phyloP scores from a whole-genome alignment of 495 filamentous ascomycete genomes.

The Aspergillus ellipticus region DNA sequence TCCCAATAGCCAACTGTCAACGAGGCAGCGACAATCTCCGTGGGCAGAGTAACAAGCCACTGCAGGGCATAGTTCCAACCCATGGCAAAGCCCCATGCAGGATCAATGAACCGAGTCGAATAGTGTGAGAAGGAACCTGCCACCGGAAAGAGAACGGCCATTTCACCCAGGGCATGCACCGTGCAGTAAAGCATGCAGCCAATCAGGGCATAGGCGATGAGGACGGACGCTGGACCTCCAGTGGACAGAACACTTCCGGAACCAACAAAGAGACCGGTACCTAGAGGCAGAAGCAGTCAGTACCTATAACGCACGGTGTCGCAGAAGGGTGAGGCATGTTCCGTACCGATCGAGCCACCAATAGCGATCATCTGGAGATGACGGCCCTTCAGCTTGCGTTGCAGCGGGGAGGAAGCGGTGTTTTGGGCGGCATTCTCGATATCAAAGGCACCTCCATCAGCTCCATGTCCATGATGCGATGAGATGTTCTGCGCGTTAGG shows the following conservation, averaged over 20 bases:
- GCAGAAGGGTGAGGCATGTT: background rate
- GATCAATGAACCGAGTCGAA: slow-evolving; percentile 88
- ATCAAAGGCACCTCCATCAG: slow-evolving; percentile 68
- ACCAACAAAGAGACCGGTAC: slow-evolving; percentile 87
- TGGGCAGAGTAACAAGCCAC: slow-evolving; percentile 83
- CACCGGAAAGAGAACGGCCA: slow-evolving; percentile 87
- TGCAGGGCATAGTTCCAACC: slow-evolving; percentile 98
- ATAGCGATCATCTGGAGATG: slow-evolving; percentile 98
- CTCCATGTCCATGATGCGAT: slow-evolving; percentile 46
- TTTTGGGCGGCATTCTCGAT: slow-evolving; percentile 66
- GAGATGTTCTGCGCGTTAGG: slow-evolving; percentile 62
- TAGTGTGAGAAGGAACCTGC: slow-evolving; percentile 91
- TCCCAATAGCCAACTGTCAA: slow-evolving; percentile 89
- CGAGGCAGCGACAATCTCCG: slow-evolving; percentile 88
- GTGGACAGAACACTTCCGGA: slow-evolving; percentile 72
- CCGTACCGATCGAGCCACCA: slow-evolving; percentile 84
- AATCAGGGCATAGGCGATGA: slow-evolving; percentile 79
- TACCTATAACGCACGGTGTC: background rate
- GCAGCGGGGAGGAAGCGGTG: slow-evolving; percentile 73
- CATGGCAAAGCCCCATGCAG: slow-evolving; percentile 97
- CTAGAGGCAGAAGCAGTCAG: slow-evolving; percentile 36
- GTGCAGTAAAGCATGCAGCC: slow-evolving; percentile 90
- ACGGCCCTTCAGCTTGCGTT: slow-evolving; percentile 72
- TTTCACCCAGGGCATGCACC: slow-evolving; percentile 85
- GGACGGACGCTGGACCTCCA: slow-evolving; percentile 80